Evolutionary conservation across 1,139 yeast species (phyloP).

Genomic region (Eremothecium sinecaudum): DNA sequence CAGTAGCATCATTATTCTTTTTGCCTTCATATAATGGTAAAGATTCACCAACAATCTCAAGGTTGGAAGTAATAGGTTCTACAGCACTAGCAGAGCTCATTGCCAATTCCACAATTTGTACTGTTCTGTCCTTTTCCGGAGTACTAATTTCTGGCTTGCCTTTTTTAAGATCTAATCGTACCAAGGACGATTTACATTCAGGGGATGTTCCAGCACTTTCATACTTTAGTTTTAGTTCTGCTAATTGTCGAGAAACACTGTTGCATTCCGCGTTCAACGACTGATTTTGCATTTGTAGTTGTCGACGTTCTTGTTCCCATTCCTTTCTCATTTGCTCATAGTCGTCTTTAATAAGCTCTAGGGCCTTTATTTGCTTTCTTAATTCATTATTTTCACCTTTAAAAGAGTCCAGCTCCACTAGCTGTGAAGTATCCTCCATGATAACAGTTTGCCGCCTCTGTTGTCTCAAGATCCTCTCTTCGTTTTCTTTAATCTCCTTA

Average conservation of each 20-base stretch:
- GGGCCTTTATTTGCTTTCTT: constrained; percentile 12
- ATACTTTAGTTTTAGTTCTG: constrained; percentile 10
- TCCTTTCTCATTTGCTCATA: constrained; percentile 14
- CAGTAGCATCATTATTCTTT: constrained; percentile 51
- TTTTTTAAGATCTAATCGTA: too few species aligned
- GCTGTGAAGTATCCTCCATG: constrained; percentile 1
- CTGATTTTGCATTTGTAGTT: constrained; percentile 25
- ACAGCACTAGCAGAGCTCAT: constrained; percentile 12
- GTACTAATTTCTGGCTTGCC: constrained; percentile 1
- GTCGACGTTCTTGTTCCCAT: constrained; percentile 26
- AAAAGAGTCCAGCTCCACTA: constrained; percentile 1
- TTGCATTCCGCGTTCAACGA: constrained; percentile 24
- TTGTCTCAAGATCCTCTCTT: constrained; percentile 11
- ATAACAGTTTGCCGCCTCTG: not conserved
- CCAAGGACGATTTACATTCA: not conserved
- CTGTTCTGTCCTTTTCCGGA: not conserved
- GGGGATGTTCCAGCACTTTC: constrained; percentile 1
- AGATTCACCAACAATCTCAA: constrained; percentile 30
- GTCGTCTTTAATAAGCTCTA: constrained; percentile 12
- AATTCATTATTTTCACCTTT: constrained; percentile 7
- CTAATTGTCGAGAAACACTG: constrained; percentile 17
- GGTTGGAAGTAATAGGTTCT: constrained; percentile 12
- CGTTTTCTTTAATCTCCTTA: constrained; percentile 25
- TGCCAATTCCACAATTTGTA: constrained; percentile 21
- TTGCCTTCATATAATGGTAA: constrained; percentile 49